phyloP scores from a whole-genome alignment of 108 stramenopile genomes.

The Licmophora abbreviata region DNA sequence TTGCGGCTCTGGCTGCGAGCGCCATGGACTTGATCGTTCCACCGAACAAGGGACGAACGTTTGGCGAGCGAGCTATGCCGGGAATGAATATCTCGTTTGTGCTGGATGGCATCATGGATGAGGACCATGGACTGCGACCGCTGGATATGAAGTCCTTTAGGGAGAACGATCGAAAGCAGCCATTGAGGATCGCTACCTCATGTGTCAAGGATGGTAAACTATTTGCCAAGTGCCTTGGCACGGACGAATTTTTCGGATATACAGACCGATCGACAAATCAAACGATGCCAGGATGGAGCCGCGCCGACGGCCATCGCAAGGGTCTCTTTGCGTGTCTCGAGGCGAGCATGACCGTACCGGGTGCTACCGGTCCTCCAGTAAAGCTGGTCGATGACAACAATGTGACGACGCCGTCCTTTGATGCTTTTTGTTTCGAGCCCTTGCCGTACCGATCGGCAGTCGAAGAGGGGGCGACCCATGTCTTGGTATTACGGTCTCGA shows the following conservation, averaged over 20 bases:
- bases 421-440: conserved; percentile 82
- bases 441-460: conserved; percentile 73
- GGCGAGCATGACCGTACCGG: conserved; percentile 80
- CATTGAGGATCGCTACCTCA: conserved; percentile 52
- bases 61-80: conserved; percentile 10
- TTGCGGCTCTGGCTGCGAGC: conserved; percentile 16
- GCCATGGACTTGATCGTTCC: not conserved
- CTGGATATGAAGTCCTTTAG: conserved; percentile 69
- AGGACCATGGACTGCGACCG: conserved; percentile 50
- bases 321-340: conserved; percentile 73
- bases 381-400: conserved; percentile 21
- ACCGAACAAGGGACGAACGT: not conserved
- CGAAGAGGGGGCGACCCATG: conserved; percentile 74
- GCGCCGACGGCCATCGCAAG: no score
- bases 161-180: conserved; percentile 47
- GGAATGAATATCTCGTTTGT: conserved; percentile 77
- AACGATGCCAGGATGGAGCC: not conserved
- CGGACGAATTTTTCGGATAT: conserved; percentile 52
- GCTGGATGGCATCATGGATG: conserved; percentile 62
- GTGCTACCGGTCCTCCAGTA: conserved; percentile 64
- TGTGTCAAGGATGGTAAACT: conserved; percentile 41
- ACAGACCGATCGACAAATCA: conserved; percentile 3
- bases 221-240: conserved; percentile 45
- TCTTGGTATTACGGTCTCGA: conserved; percentile 50
- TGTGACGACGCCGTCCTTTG: conserved; percentile 22